phyloP scores from a whole-genome alignment of 257 asterid species.

The Lantana camara region DNA sequence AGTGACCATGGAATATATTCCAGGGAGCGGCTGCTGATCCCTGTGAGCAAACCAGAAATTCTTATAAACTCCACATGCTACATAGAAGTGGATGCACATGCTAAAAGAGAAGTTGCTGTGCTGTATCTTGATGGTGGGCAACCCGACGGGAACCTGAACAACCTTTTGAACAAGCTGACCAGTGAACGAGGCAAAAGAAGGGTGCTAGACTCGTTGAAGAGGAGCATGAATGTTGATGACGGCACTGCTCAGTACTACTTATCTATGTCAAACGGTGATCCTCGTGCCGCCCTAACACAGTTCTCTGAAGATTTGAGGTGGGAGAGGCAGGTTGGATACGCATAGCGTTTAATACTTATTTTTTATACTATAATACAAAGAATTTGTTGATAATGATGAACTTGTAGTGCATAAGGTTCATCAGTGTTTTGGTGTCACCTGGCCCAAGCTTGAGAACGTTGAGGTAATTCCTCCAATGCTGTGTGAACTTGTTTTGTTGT shows the following conservation, averaged over 20 bases:
- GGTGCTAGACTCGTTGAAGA: constrained; percentile 77
- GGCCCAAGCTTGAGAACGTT: constrained; percentile 6
- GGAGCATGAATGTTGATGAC: constrained; percentile 85
- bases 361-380: neutral
- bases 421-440: neutral
- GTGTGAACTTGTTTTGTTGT: constrained; percentile 7
- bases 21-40: constrained; percentile 91
- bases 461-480: constrained; percentile 21
- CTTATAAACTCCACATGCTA: constrained; percentile 73
- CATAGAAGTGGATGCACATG: constrained; percentile 78
- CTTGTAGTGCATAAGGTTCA: constrained; percentile 1
- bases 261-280: constrained; percentile 80
- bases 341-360: constrained; percentile 35
- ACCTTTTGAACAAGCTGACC: constrained; percentile 41
- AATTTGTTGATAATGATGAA: constrained; percentile 17
- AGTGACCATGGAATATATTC: constrained; percentile 97
- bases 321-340: constrained; percentile 71
- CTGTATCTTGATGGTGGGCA: constrained; percentile 77
- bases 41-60: constrained; percentile 66
- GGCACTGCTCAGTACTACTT: constrained; percentile 89
- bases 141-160: constrained; percentile 50
- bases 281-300: constrained; percentile 80
- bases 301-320: constrained; percentile 82
- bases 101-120: constrained; percentile 96
- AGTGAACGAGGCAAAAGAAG: constrained; percentile 62